phyloP scores from a whole-genome alignment of 2,329 filamentous ascomycete species.

The Neopestalotiopsis rosae region DNA sequence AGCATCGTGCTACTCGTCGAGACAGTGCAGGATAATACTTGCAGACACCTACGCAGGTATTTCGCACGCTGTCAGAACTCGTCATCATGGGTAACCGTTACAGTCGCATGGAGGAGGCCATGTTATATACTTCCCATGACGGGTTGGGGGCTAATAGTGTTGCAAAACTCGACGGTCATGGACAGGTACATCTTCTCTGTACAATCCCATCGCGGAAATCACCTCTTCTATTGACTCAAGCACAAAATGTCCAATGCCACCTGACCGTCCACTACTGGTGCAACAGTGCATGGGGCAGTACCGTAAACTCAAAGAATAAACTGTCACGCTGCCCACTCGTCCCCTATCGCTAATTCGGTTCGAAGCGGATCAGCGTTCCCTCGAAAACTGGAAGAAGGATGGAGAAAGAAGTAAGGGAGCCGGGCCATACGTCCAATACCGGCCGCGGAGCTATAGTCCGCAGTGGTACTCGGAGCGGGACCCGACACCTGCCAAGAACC shows the following conservation, averaged over 20 bases:
- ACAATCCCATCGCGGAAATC: not conserved
- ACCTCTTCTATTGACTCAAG: not conserved
- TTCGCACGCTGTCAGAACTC: not conserved
- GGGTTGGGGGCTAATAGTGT: not conserved
- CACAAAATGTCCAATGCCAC: not conserved
- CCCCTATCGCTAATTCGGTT: not conserved
- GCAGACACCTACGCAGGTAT: not conserved
- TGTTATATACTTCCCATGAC: not conserved
- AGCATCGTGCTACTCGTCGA: constrained; percentile 27
- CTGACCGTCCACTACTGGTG: not conserved
- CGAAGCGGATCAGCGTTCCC: constrained; percentile 2
- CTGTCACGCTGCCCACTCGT: not conserved
- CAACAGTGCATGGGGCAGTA: not conserved
- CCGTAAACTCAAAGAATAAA: not conserved
- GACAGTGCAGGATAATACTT: not conserved
- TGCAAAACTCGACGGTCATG: not conserved
- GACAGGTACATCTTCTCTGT: not conserved
- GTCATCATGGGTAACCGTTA: not conserved
- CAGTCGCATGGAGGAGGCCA: not conserved
- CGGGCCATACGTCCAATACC: constrained; percentile 6
- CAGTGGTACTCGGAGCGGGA: constrained; percentile 8
- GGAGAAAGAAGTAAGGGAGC: not conserved
- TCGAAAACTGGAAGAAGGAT: not conserved
- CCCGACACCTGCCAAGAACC: not conserved
- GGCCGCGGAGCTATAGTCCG: constrained; percentile 9